Evolutionary conservation across 129 eudicot species (phyloP), one percentile per base, ranked within the genome.

Genomic region (Calendula officinalis): DNA sequence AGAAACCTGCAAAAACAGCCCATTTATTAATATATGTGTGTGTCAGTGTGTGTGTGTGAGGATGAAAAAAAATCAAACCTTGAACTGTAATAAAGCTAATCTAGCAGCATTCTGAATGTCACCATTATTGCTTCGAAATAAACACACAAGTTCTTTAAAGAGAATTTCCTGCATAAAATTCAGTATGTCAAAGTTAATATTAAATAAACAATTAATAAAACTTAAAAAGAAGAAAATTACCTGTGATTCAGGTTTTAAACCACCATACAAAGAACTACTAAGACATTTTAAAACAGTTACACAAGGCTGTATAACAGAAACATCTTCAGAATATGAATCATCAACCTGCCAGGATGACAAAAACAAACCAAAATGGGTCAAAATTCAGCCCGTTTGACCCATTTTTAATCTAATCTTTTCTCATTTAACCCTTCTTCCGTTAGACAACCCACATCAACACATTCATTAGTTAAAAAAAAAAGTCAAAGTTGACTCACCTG

Each of bases 271-370:
- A 17, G 83, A 66, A 64, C 66, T 75, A 68, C 61, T 83, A 39
- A 92, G 78, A 59, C 72, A 77, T 59, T 76, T 68, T 76, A 88
- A 78, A 61, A 83, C 77, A 27, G 96, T 79, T 62, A 71, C 33
- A 75, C 96, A 92, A 69, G 98, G 96, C 81, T 76, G 78, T 68
- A 81, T 56, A 33, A 88, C 68, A 11, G 77, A 77, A 68, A 70
- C 60, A 48, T 92, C 98, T 69, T 79, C 91, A 17, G 87, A 40
- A 43, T 60, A 56, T 33, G 81, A 65, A 72, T 55, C 68, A 62
- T 83, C 81, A 0, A 82, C 64, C 94, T 89, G 78, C 52, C 65
- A 76, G 1, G 17, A 22, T 14, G 62, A 80, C 11, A 8, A 32
- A 62, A 34, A 55, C 2, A 51, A 64, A 62, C 40, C 10, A 52